Evolutionary conservation across 495 filamentous ascomycete genomes (phyloP).

Genomic region (Daldinia grandis): DNA sequence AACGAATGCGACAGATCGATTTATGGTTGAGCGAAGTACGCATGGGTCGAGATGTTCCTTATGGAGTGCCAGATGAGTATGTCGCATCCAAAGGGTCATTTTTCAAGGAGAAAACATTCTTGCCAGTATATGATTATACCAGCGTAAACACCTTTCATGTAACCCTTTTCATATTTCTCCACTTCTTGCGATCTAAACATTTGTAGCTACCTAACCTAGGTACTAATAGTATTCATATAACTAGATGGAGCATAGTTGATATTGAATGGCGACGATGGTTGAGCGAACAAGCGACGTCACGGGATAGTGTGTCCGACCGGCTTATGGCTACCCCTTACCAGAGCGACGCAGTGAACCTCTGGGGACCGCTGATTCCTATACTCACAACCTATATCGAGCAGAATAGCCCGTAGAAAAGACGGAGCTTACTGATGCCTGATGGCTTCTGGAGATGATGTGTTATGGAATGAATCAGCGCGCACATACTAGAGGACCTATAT

Average conservation of each 20-base stretch:
- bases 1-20: constrained; percentile 37
- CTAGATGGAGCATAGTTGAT: constrained; percentile 40
- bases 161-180: not conserved
- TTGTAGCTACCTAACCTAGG: no score
- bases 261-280: constrained; percentile 41
- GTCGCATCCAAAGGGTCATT: constrained; percentile 5
- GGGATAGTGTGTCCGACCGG: not conserved
- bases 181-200: not conserved
- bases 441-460: not conserved
- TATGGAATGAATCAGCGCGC: not conserved
- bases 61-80: constrained; percentile 41
- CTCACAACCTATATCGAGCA: constrained; percentile 12
- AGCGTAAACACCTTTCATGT: not conserved
- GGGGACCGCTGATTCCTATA: constrained; percentile 31
- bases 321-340: not conserved
- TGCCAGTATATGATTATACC: not conserved
- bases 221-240: constrained; percentile 15
- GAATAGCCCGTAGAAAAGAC: not conserved
- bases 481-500: not conserved
- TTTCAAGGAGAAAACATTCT: no score
- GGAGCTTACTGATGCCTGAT: not conserved
- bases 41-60: constrained; percentile 26
- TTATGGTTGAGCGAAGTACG: constrained; percentile 21
- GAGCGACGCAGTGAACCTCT: constrained; percentile 8
- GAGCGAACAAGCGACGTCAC: constrained; percentile 28